Conservation (phyloP, 2,329 filamentous ascomycete genomes). For the Zalaria sp. region DNA sequence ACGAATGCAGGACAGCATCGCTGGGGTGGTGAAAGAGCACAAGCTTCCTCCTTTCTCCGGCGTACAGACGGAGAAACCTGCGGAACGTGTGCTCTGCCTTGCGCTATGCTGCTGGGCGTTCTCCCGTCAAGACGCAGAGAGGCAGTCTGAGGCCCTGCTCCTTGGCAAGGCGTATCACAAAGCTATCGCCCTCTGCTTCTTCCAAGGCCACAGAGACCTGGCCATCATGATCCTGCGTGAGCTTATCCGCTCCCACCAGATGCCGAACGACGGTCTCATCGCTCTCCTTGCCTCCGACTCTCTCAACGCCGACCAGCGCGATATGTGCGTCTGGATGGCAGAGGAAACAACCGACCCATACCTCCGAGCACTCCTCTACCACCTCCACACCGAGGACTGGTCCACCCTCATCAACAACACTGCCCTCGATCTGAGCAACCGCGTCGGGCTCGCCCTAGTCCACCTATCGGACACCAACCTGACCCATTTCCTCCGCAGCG, state of each 20-base stretch:
- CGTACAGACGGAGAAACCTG: conserved; percentile 47
- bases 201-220: conserved; percentile 53
- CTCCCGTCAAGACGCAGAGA: conserved; percentile 35
- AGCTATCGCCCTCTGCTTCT: conserved; percentile 61
- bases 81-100: conserved; percentile 61
- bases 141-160: conserved; percentile 35
- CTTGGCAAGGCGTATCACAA: conserved; percentile 50
- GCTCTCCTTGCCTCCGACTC: conserved; percentile 33
- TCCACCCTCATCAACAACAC: conserved; percentile 54
- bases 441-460: conserved; percentile 56
- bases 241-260: conserved; percentile 53
- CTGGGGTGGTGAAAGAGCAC: conserved; percentile 48
- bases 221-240: conserved; percentile 57
- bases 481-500: conserved; percentile 28
- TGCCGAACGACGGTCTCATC: conserved; percentile 37
- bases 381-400: conserved; percentile 68
- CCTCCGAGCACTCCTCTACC: conserved; percentile 62
- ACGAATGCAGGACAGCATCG: conserved; percentile 33
- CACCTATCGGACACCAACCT: conserved; percentile 49
- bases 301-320: conserved; percentile 43
- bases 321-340: conserved; percentile 47
- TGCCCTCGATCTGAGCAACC: conserved; percentile 54
- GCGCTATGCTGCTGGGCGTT: conserved; percentile 61
- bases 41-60: conserved; percentile 51
- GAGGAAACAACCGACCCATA: conserved; percentile 61